Conservation (phyloP, 2,329 filamentous ascomycete species). For the Aureobasidium lini region DNA sequence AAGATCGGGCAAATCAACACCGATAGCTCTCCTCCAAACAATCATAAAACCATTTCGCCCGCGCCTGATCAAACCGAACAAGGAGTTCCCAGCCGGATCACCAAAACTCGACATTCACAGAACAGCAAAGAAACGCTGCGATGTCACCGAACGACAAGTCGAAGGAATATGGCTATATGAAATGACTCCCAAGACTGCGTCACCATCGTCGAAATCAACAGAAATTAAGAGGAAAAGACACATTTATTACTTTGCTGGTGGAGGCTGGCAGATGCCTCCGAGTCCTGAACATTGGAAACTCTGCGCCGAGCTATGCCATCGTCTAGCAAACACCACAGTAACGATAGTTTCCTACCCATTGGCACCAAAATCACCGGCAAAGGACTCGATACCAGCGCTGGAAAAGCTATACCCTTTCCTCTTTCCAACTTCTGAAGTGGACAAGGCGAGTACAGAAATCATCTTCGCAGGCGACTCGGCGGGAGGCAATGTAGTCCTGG, state of each 20-base stretch:
- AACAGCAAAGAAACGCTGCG: slow-evolving; percentile 28
- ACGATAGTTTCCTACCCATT: slow-evolving; percentile 48
- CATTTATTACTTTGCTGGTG: slow-evolving; percentile 50
- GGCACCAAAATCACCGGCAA: slow-evolving; percentile 46
- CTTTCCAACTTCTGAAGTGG: slow-evolving; percentile 31
- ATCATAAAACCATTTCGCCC: slow-evolving; percentile 32
- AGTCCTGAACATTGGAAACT: slow-evolving; percentile 47
- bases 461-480: slow-evolving; percentile 50
- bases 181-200: slow-evolving; percentile 22
- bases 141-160: slow-evolving; percentile 34
- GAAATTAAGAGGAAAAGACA: slow-evolving; percentile 20
- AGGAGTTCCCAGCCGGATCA: slow-evolving; percentile 32
- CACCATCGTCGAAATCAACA: slow-evolving; percentile 9
- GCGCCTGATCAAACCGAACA: slow-evolving; percentile 28
- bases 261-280: slow-evolving; percentile 48
- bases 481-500: slow-evolving; percentile 47
- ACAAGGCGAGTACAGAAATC: slow-evolving; percentile 27
- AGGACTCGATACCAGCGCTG: slow-evolving; percentile 41
- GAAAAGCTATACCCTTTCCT: slow-evolving; percentile 38
- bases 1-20: slow-evolving; percentile 28
- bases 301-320: slow-evolving; percentile 37
- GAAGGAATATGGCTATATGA: slow-evolving; percentile 43
- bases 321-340: slow-evolving; percentile 35
- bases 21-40: slow-evolving; percentile 32
- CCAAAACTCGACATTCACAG: slow-evolving; percentile 31